Evolutionary conservation across 2,329 filamentous ascomycete genomes (phyloP).

Genomic region (Paradendryphiella salina): DNA sequence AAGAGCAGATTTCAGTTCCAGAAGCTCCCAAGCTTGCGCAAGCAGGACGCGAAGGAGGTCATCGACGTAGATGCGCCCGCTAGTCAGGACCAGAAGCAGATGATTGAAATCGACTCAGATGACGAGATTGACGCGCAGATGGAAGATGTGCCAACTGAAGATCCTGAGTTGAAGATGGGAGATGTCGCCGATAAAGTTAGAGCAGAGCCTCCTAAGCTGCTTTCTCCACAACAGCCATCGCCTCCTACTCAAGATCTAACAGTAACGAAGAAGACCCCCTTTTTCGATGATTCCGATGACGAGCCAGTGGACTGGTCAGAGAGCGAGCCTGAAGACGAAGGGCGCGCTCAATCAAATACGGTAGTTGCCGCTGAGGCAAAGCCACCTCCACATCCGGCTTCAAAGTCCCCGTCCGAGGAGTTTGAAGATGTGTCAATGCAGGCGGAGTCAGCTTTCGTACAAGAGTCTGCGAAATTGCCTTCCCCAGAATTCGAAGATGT

Average conservation of each 20-base stretch:
- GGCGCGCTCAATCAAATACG: conserved; percentile 1
- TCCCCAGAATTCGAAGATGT: conserved; percentile 59
- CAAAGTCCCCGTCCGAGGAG: conserved; percentile 52
- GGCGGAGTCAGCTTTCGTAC: conserved; percentile 6
- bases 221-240: conserved; percentile 22
- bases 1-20: conserved; percentile 65
- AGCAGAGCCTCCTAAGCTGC: conserved; percentile 47
- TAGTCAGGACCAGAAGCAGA: conserved; percentile 51
- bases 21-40: conserved; percentile 60
- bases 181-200: conserved; percentile 51
- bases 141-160: conserved; percentile 39
- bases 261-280: conserved; percentile 24
- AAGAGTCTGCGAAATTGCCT: conserved; percentile 43
- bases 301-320: conserved; percentile 58
- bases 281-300: conserved; percentile 44
- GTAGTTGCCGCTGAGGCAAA: background rate
- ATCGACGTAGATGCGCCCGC: conserved; percentile 53
- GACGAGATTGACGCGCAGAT: conserved; percentile 53
- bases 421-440: conserved; percentile 54
- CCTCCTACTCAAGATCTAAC: conserved; percentile 27
- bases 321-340: conserved; percentile 50
- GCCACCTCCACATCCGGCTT: conserved; percentile 35
- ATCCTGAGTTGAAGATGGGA: conserved; percentile 46
- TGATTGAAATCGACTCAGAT: conserved; percentile 67
- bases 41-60: conserved; percentile 56